phyloP scores from a whole-genome alignment of 768 basidiomycete genomes.

The Auricularia auricula-judae region DNA sequence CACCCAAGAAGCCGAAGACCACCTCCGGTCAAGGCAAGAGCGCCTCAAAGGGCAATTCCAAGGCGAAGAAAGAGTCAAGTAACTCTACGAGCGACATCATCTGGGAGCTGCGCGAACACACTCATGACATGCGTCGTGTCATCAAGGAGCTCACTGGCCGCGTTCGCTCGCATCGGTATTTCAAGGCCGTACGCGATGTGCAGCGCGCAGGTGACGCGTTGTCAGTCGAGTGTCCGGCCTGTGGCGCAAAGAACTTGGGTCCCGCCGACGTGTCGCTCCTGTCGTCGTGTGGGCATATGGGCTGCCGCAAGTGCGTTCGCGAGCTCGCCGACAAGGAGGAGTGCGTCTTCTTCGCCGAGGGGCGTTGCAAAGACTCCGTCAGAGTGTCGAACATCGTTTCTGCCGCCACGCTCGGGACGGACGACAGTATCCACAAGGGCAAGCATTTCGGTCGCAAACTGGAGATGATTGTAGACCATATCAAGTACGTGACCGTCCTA shows the following conservation, averaged over 20 bases:
- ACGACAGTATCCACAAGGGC: conserved; percentile 59
- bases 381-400: conserved; percentile 74
- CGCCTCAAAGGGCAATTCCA: conserved; percentile 7
- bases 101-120: conserved; percentile 80
- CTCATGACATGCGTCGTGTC: conserved; percentile 73
- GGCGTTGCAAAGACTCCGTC: conserved; percentile 69
- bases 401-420: conserved; percentile 66
- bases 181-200: conserved; percentile 80
- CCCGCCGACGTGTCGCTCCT: conserved; percentile 69
- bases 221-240: conserved; percentile 55
- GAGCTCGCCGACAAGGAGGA: conserved; percentile 65
- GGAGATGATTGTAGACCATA: conserved; percentile 62
- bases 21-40: conserved; percentile 6
- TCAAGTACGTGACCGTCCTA: conserved; percentile 44
- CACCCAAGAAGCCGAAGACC: conserved; percentile 4
- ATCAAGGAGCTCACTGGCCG: conserved; percentile 85
- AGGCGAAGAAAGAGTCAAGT: conserved; percentile 35
- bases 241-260: conserved; percentile 42
- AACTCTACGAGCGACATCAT: conserved; percentile 48
- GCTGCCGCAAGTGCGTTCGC: conserved; percentile 66
- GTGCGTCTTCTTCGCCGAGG: conserved; percentile 63
- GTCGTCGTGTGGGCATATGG: conserved; percentile 87
- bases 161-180: conserved; percentile 83
- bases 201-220: conserved; percentile 49
- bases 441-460: conserved; percentile 78